phyloP scores from a whole-genome alignment of 2,329 filamentous ascomycete species.

The Fusarium sp. region DNA sequence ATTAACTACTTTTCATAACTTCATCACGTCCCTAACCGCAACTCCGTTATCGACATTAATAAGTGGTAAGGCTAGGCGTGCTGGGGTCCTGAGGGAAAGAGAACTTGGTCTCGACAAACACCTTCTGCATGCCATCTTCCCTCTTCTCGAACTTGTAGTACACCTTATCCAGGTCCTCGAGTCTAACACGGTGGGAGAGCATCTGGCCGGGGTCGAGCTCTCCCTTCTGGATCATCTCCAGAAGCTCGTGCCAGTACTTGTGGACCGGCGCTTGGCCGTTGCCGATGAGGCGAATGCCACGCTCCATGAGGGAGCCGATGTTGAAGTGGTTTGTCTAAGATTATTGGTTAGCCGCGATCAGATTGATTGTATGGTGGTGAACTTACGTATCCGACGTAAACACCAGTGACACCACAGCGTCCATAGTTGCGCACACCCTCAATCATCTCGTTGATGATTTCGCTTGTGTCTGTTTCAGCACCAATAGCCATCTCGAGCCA shows the following conservation, averaged over 20 bases:
- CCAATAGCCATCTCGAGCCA: conserved; percentile 72
- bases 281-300: conserved; percentile 82
- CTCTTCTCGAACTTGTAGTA: conserved; percentile 73
- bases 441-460: conserved; percentile 85
- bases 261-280: conserved; percentile 80
- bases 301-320: conserved; percentile 86
- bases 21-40: not conserved
- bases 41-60: conserved; percentile 12
- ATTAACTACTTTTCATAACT: not conserved
- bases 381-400: conserved; percentile 71
- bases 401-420: conserved; percentile 81
- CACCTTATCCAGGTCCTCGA: conserved; percentile 79
- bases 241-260: conserved; percentile 85
- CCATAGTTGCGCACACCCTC: conserved; percentile 79
- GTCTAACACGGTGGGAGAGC: conserved; percentile 81
- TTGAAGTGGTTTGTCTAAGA: conserved; percentile 68
- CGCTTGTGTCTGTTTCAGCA: conserved; percentile 86
- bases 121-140: conserved; percentile 83
- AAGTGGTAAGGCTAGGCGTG: conserved; percentile 36
- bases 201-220: conserved; percentile 83
- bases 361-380: no score
- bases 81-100: conserved; percentile 60
- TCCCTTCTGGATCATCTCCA: conserved; percentile 74
- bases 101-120: conserved; percentile 74
- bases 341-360: conserved; percentile 3